These are phyloP conservation scores for Euphorbia pulcherrima DNA, from an alignment of 345 rosid species.

Conservation along the genomic window DNA sequence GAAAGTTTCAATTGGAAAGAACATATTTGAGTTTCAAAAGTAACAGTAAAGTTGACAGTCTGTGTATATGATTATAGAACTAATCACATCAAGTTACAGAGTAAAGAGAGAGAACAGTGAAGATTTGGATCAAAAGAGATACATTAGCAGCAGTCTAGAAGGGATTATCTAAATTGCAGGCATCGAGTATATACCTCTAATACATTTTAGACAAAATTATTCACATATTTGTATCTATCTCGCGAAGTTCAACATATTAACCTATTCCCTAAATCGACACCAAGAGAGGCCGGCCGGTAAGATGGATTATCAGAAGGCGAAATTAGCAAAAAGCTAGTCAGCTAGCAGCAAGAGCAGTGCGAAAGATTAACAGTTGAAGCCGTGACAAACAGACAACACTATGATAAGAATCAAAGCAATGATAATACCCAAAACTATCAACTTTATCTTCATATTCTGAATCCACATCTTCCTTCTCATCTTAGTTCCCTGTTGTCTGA, in stretches of 20 bases:
- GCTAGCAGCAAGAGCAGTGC: slow-evolving; percentile 19
- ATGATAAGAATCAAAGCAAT: slow-evolving; percentile 60
- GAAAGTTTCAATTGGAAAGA: too few relatives aligned
- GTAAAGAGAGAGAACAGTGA: too few relatives aligned
- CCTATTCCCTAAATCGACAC: slow-evolving; percentile 28
- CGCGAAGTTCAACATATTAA: slow-evolving; percentile 21
- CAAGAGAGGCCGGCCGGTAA: not conserved
- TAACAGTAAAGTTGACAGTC: too few relatives aligned
- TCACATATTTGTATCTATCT: slow-evolving; percentile 14
- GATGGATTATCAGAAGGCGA: slow-evolving; percentile 11
- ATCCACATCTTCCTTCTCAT: slow-evolving; percentile 83
- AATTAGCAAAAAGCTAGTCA: slow-evolving; percentile 22
- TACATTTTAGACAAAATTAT: slow-evolving; percentile 16
- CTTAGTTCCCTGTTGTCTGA: slow-evolving; percentile 87
- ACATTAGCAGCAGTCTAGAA: slow-evolving; percentile 7
- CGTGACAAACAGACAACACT: slow-evolving; percentile 66
- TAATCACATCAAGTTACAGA: not conserved
- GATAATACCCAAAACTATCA: slow-evolving; percentile 66
- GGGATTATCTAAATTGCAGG: slow-evolving; percentile 13
- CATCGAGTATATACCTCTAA: slow-evolving; percentile 12
- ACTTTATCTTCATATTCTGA: slow-evolving; percentile 91
- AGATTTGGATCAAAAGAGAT: not conserved
- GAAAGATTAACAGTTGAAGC: slow-evolving; percentile 56
- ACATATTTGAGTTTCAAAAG: too few relatives aligned
- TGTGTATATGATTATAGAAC: too few relatives aligned